phyloP scores from a whole-genome alignment of 495 filamentous ascomycete species.

The Niebla homalea region DNA sequence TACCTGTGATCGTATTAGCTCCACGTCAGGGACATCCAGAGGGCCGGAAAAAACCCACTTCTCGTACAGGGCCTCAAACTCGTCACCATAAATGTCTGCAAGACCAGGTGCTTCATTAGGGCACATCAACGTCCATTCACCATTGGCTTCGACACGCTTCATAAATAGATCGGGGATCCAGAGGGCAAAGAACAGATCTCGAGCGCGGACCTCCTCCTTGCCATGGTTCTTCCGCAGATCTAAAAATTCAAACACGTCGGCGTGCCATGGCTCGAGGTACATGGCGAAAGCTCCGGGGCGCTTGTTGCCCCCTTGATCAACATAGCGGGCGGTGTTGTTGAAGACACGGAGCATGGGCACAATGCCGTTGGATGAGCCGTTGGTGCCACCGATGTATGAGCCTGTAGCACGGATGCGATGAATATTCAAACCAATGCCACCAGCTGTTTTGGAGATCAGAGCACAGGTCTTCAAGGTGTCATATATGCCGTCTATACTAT shows the following conservation, averaged over 20 bases:
- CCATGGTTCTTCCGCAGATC: conserved; percentile 98
- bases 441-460: conserved; percentile 98
- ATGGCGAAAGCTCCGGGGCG: conserved; percentile 96
- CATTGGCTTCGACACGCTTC: conserved; percentile 94
- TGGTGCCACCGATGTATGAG: conserved; percentile 94
- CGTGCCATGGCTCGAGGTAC: conserved; percentile 99
- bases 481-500: conserved; percentile 98
- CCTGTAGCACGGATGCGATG: conserved; percentile 94
- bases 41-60: conserved; percentile 25
- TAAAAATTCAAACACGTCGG: conserved; percentile 93
- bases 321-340: conserved; percentile 97
- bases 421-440: conserved; percentile 90
- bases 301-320: conserved; percentile 99
- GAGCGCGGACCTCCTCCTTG: conserved; percentile 93
- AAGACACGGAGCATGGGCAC: conserved; percentile 96
- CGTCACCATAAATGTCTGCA: conserved; percentile 92
- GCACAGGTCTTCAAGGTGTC: conserved; percentile 98
- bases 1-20: conserved; percentile 35
- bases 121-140: conserved; percentile 94
- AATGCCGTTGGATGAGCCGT: conserved; percentile 93
- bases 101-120: conserved; percentile 89
- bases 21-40: not conserved
- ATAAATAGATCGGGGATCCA: conserved; percentile 99
- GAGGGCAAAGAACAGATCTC: conserved; percentile 93
- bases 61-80: conserved; percentile 91